These are phyloP conservation scores for Tetradesmus obliquus DNA, from an alignment of 139 green algal species.

Conservation along the genomic window DNA sequence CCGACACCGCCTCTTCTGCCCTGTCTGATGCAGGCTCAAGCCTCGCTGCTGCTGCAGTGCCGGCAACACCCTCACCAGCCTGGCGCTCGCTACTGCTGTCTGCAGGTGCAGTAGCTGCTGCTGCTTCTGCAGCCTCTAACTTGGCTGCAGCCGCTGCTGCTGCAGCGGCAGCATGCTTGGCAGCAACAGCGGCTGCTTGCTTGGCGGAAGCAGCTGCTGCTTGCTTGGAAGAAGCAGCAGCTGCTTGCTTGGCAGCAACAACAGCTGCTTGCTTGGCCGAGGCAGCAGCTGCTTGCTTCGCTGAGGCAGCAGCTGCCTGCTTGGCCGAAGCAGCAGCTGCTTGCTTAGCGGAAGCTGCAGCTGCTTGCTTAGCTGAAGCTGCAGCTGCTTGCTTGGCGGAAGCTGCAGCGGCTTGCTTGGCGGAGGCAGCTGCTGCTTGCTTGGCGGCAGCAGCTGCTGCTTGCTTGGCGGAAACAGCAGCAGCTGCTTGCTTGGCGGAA, in stretches of 20 bases:
- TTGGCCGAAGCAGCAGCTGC: neutral
- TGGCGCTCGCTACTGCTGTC: constrained; percentile 21
- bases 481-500: neutral
- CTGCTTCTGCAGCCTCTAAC: neutral
- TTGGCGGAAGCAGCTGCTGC: neutral
- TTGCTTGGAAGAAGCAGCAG: neutral
- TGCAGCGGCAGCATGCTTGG: neutral
- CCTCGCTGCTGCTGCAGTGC: neutral
- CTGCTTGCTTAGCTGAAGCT: neutral
- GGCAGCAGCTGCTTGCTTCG: neutral
- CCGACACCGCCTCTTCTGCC: neutral
- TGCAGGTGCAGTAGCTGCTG: constrained; percentile 2
- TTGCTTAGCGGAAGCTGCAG: neutral
- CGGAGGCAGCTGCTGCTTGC: neutral
- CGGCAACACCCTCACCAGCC: neutral
- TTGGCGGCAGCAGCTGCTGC: neutral
- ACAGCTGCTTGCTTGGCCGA: neutral
- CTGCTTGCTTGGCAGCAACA: neutral
- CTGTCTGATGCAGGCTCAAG: neutral
- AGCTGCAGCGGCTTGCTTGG: neutral
- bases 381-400: neutral
- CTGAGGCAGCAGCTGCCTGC: neutral
- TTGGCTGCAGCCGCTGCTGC: neutral
- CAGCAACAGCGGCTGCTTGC: neutral
- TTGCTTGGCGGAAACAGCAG: neutral